A percentile compares a stretch with the other conserved stretches of the same genome.
phyloP scores from a whole-genome alignment of 2,329 filamentous ascomycete genomes.

The Penicillium capsulatum region DNA sequence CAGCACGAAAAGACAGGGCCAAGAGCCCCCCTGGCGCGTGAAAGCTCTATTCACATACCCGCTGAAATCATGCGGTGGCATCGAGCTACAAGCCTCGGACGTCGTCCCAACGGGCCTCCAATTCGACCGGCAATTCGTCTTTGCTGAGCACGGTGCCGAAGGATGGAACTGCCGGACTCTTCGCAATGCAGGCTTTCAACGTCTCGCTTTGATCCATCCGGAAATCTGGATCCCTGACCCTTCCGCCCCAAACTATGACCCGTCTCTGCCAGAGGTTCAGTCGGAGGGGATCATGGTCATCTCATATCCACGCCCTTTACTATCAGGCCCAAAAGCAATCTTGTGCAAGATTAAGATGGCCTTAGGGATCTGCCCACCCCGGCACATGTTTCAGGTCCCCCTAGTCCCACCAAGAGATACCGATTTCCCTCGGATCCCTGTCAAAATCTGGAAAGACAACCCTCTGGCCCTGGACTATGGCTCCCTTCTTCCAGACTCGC shows the following conservation, averaged over 20 bases:
- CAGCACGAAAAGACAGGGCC: conserved; percentile 29
- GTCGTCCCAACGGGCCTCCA: conserved; percentile 67
- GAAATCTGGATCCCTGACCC: conserved; percentile 59
- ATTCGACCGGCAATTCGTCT: conserved; percentile 77
- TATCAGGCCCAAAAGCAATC: conserved; percentile 9
- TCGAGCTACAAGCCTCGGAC: conserved; percentile 64
- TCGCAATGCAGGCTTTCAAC: conserved; percentile 49
- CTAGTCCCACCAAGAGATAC: conserved; percentile 47
- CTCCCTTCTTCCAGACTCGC: conserved; percentile 44
- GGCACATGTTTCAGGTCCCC: conserved; percentile 51
- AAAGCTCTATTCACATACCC: conserved; percentile 78
- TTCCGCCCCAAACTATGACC: conserved; percentile 39
- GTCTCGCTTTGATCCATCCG: conserved; percentile 64
- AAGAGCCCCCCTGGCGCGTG: conserved; percentile 45
- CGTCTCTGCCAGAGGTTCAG: conserved; percentile 45
- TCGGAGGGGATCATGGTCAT: conserved; percentile 53
- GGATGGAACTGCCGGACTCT: conserved; percentile 41
- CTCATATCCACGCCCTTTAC: conserved; percentile 38
- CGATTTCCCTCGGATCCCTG: conserved; percentile 45
- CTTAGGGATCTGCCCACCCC: conserved; percentile 28
- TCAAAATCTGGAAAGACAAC: conserved; percentile 55
- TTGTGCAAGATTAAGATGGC: conserved; percentile 27
- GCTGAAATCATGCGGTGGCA: conserved; percentile 73
- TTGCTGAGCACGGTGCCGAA: conserved; percentile 59
- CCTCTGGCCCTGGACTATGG: conserved; percentile 42